phyloP scores from a whole-genome alignment of 164 flowering plant species.

The Liriodendron chinense region DNA sequence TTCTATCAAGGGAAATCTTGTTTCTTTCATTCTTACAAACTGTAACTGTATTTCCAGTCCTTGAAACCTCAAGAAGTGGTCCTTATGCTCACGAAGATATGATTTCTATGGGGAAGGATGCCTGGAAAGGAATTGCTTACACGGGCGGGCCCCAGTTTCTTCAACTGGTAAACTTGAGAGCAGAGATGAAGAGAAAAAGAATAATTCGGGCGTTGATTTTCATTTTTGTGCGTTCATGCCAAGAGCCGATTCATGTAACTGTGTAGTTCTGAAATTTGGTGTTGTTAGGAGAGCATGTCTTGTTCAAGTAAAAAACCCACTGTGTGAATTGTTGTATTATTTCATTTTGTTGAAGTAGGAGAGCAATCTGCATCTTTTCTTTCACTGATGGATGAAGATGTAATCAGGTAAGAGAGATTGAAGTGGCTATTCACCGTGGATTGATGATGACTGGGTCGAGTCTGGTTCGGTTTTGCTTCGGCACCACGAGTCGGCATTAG shows the following conservation, averaged over 20 bases:
- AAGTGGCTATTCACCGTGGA: no score
- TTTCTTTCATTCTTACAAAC: neutral
- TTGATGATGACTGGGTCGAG: no score
- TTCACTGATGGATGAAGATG: neutral
- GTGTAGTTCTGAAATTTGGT: constrained; percentile 1
- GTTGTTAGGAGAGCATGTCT: constrained; percentile 5
- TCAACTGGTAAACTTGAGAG: constrained; percentile 26
- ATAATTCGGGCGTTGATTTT: neutral
- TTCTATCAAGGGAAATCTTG: neutral
- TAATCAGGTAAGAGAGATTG: neutral
- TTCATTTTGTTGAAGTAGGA: neutral
- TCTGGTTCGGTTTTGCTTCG: no score
- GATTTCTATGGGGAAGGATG: constrained; percentile 88
- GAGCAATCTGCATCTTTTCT: neutral
- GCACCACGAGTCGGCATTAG: no score
- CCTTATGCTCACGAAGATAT: constrained; percentile 68
- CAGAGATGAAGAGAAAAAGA: neutral
- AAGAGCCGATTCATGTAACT: neutral
- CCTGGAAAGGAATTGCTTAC: constrained; percentile 85
- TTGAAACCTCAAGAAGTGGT: constrained; percentile 87
- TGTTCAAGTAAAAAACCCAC: neutral
- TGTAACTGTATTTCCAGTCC: constrained; percentile 41
- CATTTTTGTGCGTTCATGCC: constrained; percentile 8
- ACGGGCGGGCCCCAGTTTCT: constrained; percentile 80
- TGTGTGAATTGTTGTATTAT: neutral